Conservation (phyloP, 208 protist species). For the Leishmania tarentolae region DNA sequence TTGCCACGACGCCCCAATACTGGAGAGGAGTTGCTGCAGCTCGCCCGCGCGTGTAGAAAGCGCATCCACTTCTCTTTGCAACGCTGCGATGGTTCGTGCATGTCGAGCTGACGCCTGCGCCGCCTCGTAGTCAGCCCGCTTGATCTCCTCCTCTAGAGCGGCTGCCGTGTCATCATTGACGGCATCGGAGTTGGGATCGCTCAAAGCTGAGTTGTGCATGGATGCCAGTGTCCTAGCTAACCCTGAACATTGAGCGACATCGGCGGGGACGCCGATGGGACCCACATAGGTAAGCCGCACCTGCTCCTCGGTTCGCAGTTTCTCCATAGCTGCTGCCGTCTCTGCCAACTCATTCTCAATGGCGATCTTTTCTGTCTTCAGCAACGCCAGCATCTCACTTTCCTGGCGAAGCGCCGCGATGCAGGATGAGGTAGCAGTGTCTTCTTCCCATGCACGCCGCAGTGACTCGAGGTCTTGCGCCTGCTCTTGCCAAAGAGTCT, state of each 20-base stretch:
- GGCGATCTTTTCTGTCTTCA: constrained; percentile 27
- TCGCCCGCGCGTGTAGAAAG: constrained; percentile 36
- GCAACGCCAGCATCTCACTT: constrained; percentile 11
- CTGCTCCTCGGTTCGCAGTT: constrained; percentile 14
- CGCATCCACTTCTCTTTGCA: constrained; percentile 67
- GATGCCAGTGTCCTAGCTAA: not conserved
- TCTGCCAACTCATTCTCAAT: constrained; percentile 21
- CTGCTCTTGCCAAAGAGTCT: constrained; percentile 34
- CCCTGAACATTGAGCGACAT: not conserved
- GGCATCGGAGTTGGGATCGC: not conserved
- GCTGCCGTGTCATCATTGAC: not conserved
- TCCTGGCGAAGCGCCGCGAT: constrained; percentile 31
- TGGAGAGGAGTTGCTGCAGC: constrained; percentile 26
- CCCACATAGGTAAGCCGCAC: not conserved
- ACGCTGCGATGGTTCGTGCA: constrained; percentile 13
- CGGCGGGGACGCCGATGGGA: not conserved
- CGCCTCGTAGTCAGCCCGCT: constrained; percentile 40
- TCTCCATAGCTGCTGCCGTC: constrained; percentile 17
- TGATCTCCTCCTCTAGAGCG: constrained; percentile 29
- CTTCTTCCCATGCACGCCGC: constrained; percentile 31
- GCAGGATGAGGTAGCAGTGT: constrained; percentile 33
- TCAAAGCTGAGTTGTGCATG: not conserved
- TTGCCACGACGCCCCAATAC: constrained; percentile 14
- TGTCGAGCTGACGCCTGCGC: constrained; percentile 27
- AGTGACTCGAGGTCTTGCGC: constrained; percentile 44